Conservation (phyloP, 2,329 filamentous ascomycete species). For the Fusarium neocosmosporiellum region DNA sequence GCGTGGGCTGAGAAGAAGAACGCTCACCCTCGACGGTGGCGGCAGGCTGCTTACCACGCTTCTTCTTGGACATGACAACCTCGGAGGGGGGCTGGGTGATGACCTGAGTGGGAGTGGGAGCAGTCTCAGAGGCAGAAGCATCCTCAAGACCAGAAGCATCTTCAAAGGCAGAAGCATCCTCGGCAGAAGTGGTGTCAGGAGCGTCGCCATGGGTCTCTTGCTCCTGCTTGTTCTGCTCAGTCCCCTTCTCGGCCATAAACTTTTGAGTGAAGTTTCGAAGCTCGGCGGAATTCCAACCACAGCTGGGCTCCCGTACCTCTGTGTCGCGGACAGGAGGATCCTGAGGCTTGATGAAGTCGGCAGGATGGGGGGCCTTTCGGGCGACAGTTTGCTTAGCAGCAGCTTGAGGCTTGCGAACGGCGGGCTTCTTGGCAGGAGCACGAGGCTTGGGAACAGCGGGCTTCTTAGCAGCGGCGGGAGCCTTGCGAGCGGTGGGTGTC, state of each 20-base stretch:
- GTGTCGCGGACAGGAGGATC: too few relatives aligned
- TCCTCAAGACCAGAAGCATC: neutral
- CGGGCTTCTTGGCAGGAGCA: neutral
- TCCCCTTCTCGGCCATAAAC: too few relatives aligned
- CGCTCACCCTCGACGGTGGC: neutral
- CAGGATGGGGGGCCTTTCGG: neutral
- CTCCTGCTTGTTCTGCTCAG: too few relatives aligned
- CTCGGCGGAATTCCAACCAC: too few relatives aligned
- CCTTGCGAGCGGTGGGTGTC: neutral
- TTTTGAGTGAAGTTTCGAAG: too few relatives aligned
- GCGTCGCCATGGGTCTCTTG: too few relatives aligned
- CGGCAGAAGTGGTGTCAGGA: too few relatives aligned
- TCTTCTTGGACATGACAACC: slow-evolving; percentile 10
- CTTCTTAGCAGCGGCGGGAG: neutral
- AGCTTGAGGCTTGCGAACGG: neutral
- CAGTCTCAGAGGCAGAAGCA: neutral
- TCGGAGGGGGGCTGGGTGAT: neutral
- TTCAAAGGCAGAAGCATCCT: neutral
- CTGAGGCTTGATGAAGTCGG: neutral
- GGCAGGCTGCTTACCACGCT: neutral
- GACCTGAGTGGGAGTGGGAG: neutral
- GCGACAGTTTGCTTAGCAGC: neutral
- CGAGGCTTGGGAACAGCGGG: neutral
- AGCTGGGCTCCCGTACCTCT: too few relatives aligned
- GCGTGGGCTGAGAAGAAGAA: neutral